These are phyloP conservation scores for Penicillium sp. DNA, from an alignment of 2,329 filamentous ascomycete genomes.

Conservation along the genomic window DNA sequence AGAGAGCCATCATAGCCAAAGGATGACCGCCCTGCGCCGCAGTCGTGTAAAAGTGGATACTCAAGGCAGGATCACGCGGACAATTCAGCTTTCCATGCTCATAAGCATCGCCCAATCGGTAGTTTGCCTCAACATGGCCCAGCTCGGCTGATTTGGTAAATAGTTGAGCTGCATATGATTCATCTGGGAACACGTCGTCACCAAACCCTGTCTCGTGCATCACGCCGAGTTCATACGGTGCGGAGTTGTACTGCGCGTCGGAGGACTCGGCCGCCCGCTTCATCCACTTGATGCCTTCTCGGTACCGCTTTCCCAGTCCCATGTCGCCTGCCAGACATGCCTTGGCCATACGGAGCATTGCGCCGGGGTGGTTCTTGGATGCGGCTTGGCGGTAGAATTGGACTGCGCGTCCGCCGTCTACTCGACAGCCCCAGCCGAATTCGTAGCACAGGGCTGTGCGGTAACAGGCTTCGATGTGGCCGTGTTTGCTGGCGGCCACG, in stretches of 20 bases:
- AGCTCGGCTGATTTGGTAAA: constrained; percentile 93
- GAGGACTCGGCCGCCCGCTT: constrained; percentile 89
- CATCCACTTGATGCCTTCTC: constrained; percentile 93
- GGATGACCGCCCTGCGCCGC: constrained; percentile 83
- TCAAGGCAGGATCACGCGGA: constrained; percentile 85
- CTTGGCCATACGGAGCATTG: constrained; percentile 86
- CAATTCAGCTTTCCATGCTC: constrained; percentile 87
- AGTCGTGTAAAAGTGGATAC: constrained; percentile 94
- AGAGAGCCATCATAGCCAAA: constrained; percentile 94
- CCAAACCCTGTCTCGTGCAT: constrained; percentile 92
- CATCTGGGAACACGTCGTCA: constrained; percentile 89
- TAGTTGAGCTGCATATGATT: constrained; percentile 84
- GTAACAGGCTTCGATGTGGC: constrained; percentile 93
- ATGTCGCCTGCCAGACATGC: constrained; percentile 88
- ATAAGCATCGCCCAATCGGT: constrained; percentile 91
- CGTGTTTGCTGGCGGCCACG: constrained; percentile 89
- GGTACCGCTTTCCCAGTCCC: constrained; percentile 76
- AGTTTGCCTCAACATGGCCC: constrained; percentile 81
- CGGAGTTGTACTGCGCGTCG: constrained; percentile 86
- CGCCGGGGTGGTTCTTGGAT: constrained; percentile 90
- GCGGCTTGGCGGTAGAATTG: constrained; percentile 90
- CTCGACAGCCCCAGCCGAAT: constrained; percentile 93
- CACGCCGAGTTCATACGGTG: constrained; percentile 84
- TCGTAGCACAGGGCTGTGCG: constrained; percentile 93
- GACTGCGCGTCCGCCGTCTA: constrained; percentile 85